These are phyloP conservation scores for Hypomyces perniciosus DNA, from an alignment of 2,329 filamentous ascomycete genomes.

Conservation along the genomic window DNA sequence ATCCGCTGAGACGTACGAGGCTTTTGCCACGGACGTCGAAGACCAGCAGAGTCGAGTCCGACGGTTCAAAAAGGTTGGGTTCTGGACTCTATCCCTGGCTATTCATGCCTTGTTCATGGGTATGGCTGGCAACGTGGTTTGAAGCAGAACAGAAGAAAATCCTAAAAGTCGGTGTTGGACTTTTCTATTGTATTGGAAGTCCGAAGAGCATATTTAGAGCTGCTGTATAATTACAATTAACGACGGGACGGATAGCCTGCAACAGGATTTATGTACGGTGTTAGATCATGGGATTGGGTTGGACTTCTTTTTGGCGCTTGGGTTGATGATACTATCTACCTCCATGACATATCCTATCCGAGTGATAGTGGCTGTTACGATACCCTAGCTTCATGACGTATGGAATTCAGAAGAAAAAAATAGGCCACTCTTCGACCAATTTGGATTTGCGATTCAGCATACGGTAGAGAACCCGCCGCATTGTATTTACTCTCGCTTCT, in stretches of 20 bases:
- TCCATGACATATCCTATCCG: background rate
- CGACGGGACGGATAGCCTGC: constrained; percentile 5
- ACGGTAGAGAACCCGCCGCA: too few species aligned
- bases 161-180: background rate
- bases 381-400: background rate
- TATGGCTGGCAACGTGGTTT: constrained; percentile 75
- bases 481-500: too few species aligned
- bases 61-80: constrained; percentile 88
- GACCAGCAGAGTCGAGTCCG: constrained; percentile 81
- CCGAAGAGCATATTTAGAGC: constrained; percentile 6
- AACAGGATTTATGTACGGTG: constrained; percentile 8
- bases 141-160: constrained; percentile 8
- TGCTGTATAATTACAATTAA: constrained; percentile 11
- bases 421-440: background rate
- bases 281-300: constrained; percentile 3
- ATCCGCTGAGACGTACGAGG: constrained; percentile 88
- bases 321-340: background rate
- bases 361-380: background rate
- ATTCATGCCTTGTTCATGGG: constrained; percentile 93
- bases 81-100: constrained; percentile 90
- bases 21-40: constrained; percentile 85
- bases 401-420: background rate
- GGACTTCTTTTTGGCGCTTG: constrained; percentile 4
- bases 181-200: background rate
- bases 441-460: too few species aligned